Evolutionary conservation across 345 rosid genomes (phyloP).

Genomic region (Euphorbia pulcherrima): DNA sequence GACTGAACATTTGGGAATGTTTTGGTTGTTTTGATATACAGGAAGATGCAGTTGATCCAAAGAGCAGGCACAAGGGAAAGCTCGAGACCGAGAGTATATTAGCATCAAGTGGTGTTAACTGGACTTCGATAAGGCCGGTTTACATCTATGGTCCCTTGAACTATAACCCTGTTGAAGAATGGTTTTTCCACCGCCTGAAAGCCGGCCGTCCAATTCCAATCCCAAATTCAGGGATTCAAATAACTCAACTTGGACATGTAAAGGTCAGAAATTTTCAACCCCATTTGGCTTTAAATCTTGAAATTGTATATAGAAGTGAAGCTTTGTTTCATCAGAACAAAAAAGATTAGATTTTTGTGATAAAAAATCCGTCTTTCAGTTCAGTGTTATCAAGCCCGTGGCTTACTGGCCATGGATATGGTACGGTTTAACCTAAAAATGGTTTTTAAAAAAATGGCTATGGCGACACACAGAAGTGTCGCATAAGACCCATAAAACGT

Average conservation of each 20-base stretch:
- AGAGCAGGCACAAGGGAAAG: conserved; percentile 98
- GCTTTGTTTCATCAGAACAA: neutral
- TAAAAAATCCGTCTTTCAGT: neutral
- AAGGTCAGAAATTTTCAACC: conserved; percentile 52
- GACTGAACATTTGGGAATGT: neutral
- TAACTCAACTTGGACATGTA: conserved; percentile 91
- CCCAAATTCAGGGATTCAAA: conserved; percentile 77
- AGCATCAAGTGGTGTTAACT: conserved; percentile 67
- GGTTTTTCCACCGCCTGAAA: conserved; percentile 95
- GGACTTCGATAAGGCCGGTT: conserved; percentile 90
- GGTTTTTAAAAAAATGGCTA: too few relatives aligned
- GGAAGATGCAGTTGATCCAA: conserved; percentile 91
- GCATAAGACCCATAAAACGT: too few relatives aligned
- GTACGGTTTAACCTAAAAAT: too few relatives aligned
- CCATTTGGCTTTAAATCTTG: neutral
- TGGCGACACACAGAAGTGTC: too few relatives aligned
- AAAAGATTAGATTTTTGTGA: neutral
- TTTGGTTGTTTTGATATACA: conserved; percentile 17
- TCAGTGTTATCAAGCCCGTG: too few relatives aligned
- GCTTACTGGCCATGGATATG: too few relatives aligned
- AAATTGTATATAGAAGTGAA: neutral
- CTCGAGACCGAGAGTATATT: conserved; percentile 74
- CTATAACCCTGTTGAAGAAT: conserved; percentile 97
- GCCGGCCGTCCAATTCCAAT: conserved; percentile 92
- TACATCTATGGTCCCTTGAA: conserved; percentile 95